Percentiles rank a stretch among this genome's conserved stretches.
phyloP scores from a whole-genome alignment of 208 protist species.

The Crithidia brevicula region DNA sequence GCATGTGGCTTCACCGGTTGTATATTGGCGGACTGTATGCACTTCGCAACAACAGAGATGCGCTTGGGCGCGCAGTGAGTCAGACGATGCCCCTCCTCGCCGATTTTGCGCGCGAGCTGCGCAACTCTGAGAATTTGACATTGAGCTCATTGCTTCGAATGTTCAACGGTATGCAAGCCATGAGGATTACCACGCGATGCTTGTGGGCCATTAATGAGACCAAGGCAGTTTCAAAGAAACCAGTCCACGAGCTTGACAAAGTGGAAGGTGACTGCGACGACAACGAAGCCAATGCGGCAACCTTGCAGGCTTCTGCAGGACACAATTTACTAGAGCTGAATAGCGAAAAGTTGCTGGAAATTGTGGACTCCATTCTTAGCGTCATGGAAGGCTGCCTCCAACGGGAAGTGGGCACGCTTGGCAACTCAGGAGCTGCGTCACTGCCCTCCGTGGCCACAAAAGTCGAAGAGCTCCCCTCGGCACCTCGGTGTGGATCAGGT shows the following conservation, averaged over 20 bases:
- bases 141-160: neutral
- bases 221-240: no score
- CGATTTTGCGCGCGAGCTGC: slow-evolving; percentile 18
- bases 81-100: slow-evolving; percentile 9
- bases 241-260: no score
- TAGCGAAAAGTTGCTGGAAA: neutral
- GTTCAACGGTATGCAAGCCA: neutral
- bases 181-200: slow-evolving; percentile 3
- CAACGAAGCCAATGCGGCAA: no score
- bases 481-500: neutral
- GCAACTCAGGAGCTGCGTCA: no score
- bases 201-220: neutral
- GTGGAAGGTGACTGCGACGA: neutral
- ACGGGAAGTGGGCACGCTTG: no score
- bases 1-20: neutral
- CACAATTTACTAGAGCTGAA: no score
- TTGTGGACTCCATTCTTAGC: neutral
- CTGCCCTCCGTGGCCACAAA: neutral
- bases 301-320: no score
- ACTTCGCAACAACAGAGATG: neutral
- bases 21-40: slow-evolving; percentile 4
- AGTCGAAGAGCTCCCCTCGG: neutral
- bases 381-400: neutral
- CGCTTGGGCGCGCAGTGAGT: neutral
- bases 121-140: neutral